phyloP scores from a whole-genome alignment of 1,284 basidiomycete species.

The Fomitopsis schrenkii region DNA sequence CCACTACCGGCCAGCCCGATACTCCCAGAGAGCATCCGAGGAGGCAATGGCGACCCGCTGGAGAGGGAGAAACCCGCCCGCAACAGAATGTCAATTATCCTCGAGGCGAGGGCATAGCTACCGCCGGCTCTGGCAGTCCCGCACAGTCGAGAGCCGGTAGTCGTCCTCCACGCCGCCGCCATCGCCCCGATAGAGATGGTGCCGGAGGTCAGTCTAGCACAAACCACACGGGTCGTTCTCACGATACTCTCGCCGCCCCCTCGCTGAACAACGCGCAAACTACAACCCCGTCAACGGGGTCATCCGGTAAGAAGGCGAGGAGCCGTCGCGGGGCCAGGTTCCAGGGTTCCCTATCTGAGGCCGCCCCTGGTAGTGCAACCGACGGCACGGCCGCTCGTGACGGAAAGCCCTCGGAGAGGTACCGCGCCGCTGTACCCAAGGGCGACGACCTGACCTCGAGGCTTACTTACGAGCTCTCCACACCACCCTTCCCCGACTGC shows the following conservation, averaged over 20 bases:
- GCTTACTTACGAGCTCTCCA: conserved; percentile 58
- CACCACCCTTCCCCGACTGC: conserved; percentile 72
- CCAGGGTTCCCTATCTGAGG: not conserved
- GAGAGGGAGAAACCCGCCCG: not conserved
- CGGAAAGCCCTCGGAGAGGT: conserved; percentile 11
- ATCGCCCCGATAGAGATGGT: not conserved
- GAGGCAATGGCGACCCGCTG: not conserved
- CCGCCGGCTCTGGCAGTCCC: not conserved
- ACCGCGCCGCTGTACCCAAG: conserved; percentile 17
- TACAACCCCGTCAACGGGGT: not conserved
- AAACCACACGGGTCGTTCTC: not conserved
- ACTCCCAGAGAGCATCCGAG: not conserved
- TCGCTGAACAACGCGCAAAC: not conserved
- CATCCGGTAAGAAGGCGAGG: not conserved
- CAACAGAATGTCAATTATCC: not conserved
- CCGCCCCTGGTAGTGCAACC: not conserved
- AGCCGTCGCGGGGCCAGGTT: not conserved
- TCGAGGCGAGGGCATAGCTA: not conserved
- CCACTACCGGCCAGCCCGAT: not conserved
- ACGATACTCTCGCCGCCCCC: not conserved
- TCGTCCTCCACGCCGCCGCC: not conserved
- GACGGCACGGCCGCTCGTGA: not conserved
- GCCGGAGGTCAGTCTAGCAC: not conserved
- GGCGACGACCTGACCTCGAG: conserved; percentile 65
- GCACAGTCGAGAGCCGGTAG: not conserved